These are phyloP conservation scores for Psilocybe mexicana DNA, from an alignment of 1,284 basidiomycete species.

Conservation along the genomic window DNA sequence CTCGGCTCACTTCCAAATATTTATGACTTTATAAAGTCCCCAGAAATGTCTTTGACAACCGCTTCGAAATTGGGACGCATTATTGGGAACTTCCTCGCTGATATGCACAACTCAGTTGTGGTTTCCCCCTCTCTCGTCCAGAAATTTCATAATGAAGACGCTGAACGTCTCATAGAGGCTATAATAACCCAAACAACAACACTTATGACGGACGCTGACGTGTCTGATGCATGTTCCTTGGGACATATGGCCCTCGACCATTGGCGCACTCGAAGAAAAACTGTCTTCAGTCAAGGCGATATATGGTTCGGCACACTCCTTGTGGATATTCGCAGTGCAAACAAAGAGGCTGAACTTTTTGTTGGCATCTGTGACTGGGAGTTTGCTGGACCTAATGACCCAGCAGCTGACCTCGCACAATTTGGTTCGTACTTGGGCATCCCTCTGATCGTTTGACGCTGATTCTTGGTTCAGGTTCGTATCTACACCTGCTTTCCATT, in stretches of 20 bases:
- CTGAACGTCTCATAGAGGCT: slow-evolving; percentile 8
- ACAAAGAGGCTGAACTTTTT: neutral
- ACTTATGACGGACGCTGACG: neutral
- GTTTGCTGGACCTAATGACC: slow-evolving; percentile 17
- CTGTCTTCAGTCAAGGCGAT: slow-evolving; percentile 10
- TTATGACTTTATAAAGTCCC: neutral
- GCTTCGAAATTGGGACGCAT: slow-evolving; percentile 1
- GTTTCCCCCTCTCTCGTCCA: neutral
- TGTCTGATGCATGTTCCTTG: slow-evolving; percentile 5
- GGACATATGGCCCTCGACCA: slow-evolving; percentile 4
- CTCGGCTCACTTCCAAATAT: slow-evolving; percentile 8
- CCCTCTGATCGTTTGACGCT: neutral
- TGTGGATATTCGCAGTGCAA: neutral
- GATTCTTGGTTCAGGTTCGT: slow-evolving; percentile 2
- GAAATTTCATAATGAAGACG: slow-evolving; percentile 3
- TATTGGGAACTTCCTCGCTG: slow-evolving; percentile 11
- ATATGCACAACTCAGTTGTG: slow-evolving; percentile 7
- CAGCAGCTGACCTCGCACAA: slow-evolving; percentile 17
- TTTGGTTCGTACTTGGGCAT: slow-evolving; percentile 2
- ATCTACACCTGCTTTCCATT: slow-evolving; percentile 9
- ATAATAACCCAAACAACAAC: slow-evolving; percentile 7
- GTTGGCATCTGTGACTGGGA: slow-evolving; percentile 16
- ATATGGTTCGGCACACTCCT: slow-evolving; percentile 14
- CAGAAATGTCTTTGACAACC: neutral
- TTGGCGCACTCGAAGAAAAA: slow-evolving; percentile 10